Conservation (phyloP, 768 basidiomycete species). For the Auriculariales sp. region DNA sequence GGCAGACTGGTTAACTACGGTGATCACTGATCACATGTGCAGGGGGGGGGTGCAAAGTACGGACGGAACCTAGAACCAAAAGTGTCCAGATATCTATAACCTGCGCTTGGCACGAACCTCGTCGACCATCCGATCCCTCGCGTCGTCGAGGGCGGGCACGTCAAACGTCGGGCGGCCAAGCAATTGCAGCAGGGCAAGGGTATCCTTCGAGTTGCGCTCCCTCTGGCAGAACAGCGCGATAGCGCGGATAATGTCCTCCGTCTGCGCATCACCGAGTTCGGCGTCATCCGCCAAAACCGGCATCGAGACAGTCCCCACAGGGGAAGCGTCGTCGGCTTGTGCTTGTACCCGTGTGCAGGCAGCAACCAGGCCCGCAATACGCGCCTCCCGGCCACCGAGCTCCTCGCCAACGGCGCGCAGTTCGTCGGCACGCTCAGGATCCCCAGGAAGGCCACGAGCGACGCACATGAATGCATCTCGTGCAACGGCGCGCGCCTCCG, state of each 20-base stretch:
- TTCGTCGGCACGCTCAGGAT: neutral
- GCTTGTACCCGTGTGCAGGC: slow-evolving; percentile 27
- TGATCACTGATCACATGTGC: too few species aligned
- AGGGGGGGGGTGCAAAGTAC: too few species aligned
- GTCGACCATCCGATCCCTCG: slow-evolving; percentile 64
- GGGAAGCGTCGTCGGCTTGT: slow-evolving; percentile 18
- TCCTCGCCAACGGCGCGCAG: neutral
- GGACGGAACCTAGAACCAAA: too few species aligned
- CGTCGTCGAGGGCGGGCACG: slow-evolving; percentile 42
- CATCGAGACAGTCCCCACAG: neutral
- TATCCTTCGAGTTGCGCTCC: slow-evolving; percentile 22
- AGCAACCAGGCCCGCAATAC: neutral
- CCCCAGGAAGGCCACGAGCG: neutral
- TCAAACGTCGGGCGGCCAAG: slow-evolving; percentile 42
- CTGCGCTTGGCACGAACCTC: slow-evolving; percentile 31
- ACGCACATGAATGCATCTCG: neutral
- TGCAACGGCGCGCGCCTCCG: neutral
- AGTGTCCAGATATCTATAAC: too few species aligned
- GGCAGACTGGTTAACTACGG: too few species aligned
- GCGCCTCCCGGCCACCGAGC: neutral
- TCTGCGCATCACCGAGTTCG: slow-evolving; percentile 10
- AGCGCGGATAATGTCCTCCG: slow-evolving; percentile 35
- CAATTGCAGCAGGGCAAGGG: slow-evolving; percentile 32
- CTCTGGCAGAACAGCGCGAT: slow-evolving; percentile 36
- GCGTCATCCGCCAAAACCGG: slow-evolving; percentile 9